These are phyloP conservation scores for Chondrus crispus DNA, from an alignment of 23 red algal species.

Conservation along the genomic window DNA sequence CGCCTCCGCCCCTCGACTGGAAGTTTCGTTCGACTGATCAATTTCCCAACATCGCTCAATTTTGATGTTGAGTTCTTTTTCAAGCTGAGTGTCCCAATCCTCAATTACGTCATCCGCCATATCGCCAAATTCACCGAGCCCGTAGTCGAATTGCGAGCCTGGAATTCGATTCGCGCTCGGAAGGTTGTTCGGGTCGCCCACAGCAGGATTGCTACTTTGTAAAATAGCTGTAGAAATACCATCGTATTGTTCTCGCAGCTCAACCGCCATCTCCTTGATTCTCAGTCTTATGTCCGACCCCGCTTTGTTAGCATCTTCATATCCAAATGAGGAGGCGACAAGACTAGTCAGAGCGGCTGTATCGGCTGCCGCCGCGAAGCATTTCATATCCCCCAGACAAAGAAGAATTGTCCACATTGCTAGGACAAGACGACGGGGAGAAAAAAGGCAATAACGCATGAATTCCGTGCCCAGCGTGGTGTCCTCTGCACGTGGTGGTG, in stretches of 20 bases:
- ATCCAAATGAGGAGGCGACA: slow-evolving; percentile 47
- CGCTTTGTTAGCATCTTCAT: slow-evolving; percentile 43
- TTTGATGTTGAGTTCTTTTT: slow-evolving; percentile 58
- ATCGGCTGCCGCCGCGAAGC: slow-evolving; percentile 49
- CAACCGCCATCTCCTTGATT: slow-evolving; percentile 38
- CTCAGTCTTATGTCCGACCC: slow-evolving; percentile 9
- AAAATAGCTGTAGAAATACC: slow-evolving; percentile 38
- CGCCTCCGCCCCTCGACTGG: neutral
- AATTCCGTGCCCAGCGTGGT: slow-evolving; percentile 19
- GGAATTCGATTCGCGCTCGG: neutral
- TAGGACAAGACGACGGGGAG: slow-evolving; percentile 38
- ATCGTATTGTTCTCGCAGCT: slow-evolving; percentile 41
- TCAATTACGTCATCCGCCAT: slow-evolving; percentile 55
- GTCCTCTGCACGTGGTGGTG: neutral
- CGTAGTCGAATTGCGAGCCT: slow-evolving; percentile 38
- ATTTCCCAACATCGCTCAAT: slow-evolving; percentile 53
- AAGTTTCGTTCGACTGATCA: neutral
- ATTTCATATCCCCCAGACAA: slow-evolving; percentile 45
- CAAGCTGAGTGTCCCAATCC: slow-evolving; percentile 69
- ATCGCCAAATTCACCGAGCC: slow-evolving; percentile 47
- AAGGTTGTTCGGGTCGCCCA: slow-evolving; percentile 8
- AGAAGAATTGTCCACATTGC: slow-evolving; percentile 56
- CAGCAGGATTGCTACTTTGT: neutral
- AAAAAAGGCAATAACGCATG: slow-evolving; percentile 64
- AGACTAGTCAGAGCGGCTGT: slow-evolving; percentile 41